phyloP scores from a whole-genome alignment of 164 flowering plant genomes.

The Berberis vulgaris region DNA sequence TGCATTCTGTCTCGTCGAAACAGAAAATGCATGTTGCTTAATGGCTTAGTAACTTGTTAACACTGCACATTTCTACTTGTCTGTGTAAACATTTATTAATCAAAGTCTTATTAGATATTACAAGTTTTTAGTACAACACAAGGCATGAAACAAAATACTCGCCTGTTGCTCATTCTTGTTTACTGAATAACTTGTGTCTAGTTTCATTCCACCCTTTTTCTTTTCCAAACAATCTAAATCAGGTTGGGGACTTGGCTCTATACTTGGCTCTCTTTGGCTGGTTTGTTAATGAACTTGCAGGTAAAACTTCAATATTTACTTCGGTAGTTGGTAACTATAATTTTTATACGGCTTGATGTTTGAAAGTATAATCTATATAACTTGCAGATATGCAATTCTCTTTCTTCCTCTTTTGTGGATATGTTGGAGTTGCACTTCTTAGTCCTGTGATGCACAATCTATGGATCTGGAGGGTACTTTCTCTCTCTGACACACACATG shows the following conservation, averaged over 20 bases:
- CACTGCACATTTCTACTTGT: too few relatives aligned
- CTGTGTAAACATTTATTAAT: too few relatives aligned
- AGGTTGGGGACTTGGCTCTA: conserved; percentile 92
- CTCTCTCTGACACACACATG: conserved; percentile 6
- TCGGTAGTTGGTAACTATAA: conserved; percentile 3
- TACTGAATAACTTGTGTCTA: neutral
- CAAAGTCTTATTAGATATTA: too few relatives aligned
- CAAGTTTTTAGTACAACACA: neutral
- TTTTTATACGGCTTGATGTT: conserved; percentile 6
- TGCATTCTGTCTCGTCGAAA: too few relatives aligned
- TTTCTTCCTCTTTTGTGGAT: conserved; percentile 87
- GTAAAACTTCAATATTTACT: conserved; percentile 25
- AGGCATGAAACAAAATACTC: neutral
- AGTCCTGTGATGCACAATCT: conserved; percentile 98
- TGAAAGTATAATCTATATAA: neutral
- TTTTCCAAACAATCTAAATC: conserved; percentile 10
- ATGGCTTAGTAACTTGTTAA: too few relatives aligned
- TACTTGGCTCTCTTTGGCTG: conserved; percentile 71
- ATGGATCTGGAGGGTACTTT: conserved; percentile 96
- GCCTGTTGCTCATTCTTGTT: neutral
- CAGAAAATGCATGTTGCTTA: too few relatives aligned
- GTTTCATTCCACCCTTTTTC: neutral
- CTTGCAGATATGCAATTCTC: conserved; percentile 83
- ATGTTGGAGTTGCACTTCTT: conserved; percentile 74
- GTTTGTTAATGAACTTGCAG: conserved; percentile 81